phyloP scores from a whole-genome alignment of 352 stramenopile genomes.

The Phytophthora capsici region DNA sequence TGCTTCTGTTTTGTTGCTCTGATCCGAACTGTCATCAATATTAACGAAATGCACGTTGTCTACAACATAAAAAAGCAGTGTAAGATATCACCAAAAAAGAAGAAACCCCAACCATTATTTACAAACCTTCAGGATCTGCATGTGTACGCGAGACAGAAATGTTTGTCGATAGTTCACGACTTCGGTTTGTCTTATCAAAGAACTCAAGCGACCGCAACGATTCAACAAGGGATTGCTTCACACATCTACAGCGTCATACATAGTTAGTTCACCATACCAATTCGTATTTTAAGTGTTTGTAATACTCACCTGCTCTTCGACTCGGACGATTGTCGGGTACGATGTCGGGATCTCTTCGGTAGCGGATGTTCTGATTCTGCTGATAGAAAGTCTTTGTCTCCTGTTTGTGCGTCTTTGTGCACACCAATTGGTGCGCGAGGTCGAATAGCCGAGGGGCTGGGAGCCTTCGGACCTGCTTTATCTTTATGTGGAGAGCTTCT shows the following conservation, averaged over 20 bases:
- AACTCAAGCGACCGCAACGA: conserved; percentile 74
- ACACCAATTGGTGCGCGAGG: conserved; percentile 64
- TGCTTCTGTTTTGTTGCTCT: conserved; percentile 1
- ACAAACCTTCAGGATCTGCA: conserved; percentile 65
- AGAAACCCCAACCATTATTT: background rate
- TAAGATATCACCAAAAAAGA: background rate
- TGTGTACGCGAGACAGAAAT: conserved; percentile 64
- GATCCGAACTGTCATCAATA: conserved; percentile 56
- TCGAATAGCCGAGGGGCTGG: conserved; percentile 45
- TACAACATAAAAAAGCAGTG: conserved; percentile 2
- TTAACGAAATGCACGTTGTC: conserved; percentile 83
- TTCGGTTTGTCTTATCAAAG: conserved; percentile 78
- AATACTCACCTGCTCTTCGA: conserved; percentile 46
- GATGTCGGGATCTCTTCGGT: conserved; percentile 57
- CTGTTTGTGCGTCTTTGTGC: conserved; percentile 46
- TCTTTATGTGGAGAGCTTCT: conserved; percentile 26
- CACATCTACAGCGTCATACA: conserved; percentile 30
- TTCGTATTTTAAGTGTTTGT: background rate
- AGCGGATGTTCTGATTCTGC: conserved; percentile 43
- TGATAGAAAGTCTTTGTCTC: conserved; percentile 52
- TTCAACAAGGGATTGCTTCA: conserved; percentile 78
- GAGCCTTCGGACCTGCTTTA: conserved; percentile 29
- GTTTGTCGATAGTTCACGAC: conserved; percentile 65
- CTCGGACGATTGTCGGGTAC: conserved; percentile 32
- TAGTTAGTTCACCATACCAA: too few species aligned